Evolutionary conservation across 2,329 filamentous ascomycete genomes (phyloP), one percentile per base, ranked within the genome.

Genomic region (Cercospora canescens): DNA sequence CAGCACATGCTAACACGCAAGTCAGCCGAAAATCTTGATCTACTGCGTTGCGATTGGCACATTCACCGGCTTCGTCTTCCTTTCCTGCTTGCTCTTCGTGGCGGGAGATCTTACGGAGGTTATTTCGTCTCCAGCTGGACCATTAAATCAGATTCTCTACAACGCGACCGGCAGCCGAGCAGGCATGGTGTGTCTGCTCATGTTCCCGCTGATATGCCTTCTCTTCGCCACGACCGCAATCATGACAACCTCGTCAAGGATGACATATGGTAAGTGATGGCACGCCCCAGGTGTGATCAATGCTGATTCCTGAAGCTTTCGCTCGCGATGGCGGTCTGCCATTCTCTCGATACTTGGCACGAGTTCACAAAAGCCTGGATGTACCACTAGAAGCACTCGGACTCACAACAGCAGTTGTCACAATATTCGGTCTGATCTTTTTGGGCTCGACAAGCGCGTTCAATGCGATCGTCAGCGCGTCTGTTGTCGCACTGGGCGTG

Each of bases 401-500:
- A 26, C 68, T 79, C 4, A 77, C 76, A 14, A 68, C 72, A 30
- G 58, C 72, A 8, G 73, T 78, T 4, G 75, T 76, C 8, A 60
- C 77, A 9, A 69, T 79, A 26, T 77, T 79, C 54, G 77, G 77
- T 5, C 73, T 71, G 65, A 77, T 79, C 65, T 77, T 78, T 69
- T 68, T 79, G 18, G 77, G 77, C n/a, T 77, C 75, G 1, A 74
- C 70, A 32, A 74, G 71, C 58, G 77, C 77, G 1, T 78, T 79
- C 74, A 78, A 77, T 65, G 77, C 77, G 59, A 78, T 79, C 55
- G 72, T 74, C 54, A 75, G 74, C 34, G 77, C 77, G 21, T 90
- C 89, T 0, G 90, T 93, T 0, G 89, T 93, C 7, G 86, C 90
- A 1, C 83, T 94, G 0, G 87, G 89, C 6, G 79, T 93, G 5